These are phyloP conservation scores for Pyricularia sp. DNA, from an alignment of 2,329 filamentous ascomycete species.

Conservation along the genomic window DNA sequence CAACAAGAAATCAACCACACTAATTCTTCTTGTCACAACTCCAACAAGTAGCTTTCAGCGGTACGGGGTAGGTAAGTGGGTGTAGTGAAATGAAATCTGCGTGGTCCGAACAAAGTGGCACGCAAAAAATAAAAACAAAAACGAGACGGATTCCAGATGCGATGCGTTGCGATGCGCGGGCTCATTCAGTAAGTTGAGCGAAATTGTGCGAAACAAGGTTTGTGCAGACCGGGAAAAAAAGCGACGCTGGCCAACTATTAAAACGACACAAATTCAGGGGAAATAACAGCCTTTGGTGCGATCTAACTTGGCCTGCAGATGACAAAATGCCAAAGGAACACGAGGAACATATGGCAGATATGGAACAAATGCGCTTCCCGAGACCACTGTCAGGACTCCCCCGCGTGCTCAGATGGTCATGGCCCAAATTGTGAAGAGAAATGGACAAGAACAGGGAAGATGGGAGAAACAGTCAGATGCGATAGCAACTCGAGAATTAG, in stretches of 20 bases:
- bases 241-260: conserved; percentile 2
- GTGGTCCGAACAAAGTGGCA: neutral
- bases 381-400: neutral
- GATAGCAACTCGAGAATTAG: neutral
- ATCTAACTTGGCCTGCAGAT: neutral
- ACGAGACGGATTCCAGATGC: neutral
- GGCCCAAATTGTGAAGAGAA: neutral
- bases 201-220: neutral
- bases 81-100: neutral
- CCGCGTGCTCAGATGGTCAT: neutral
- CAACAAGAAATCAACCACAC: neutral
- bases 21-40: neutral
- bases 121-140: too few species aligned
- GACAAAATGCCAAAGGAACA: neutral
- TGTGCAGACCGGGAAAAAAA: neutral
- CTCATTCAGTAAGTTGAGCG: neutral
- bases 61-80: neutral
- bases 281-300: neutral
- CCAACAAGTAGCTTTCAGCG: neutral
- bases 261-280: neutral
- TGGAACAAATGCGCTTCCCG: conserved; percentile 1
- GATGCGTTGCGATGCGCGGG: neutral
- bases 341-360: neutral
- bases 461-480: conserved; percentile 2
- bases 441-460: neutral